These are phyloP conservation scores for Beauveria bassiana DNA, from an alignment of 2,329 filamentous ascomycete species.

Conservation along the genomic window DNA sequence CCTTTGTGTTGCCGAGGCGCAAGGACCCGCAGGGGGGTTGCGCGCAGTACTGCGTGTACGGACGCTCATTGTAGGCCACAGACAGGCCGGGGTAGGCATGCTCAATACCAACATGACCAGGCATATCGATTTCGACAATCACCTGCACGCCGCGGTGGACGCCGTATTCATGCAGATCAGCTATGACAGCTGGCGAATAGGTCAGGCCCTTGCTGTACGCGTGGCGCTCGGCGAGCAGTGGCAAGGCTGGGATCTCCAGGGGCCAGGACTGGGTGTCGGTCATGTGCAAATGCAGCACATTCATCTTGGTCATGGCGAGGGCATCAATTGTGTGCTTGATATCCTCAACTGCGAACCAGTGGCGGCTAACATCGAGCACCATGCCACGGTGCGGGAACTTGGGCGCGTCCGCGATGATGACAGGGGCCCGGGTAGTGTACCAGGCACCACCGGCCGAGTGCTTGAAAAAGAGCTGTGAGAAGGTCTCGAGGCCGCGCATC, in stretches of 20 bases:
- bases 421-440: conserved; percentile 66
- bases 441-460: conserved; percentile 43
- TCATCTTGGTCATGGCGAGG: conserved; percentile 73
- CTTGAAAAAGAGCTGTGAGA: conserved; percentile 71
- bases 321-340: conserved; percentile 72
- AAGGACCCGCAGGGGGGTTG: conserved; percentile 62
- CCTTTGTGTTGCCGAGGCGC: conserved; percentile 65
- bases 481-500: conserved; percentile 65
- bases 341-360: conserved; percentile 59
- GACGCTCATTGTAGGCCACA: conserved; percentile 50
- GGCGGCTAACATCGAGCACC: conserved; percentile 69
- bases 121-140: conserved; percentile 73
- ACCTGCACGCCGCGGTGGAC: conserved; percentile 60
- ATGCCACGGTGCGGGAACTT: conserved; percentile 71
- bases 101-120: conserved; percentile 67
- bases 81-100: conserved; percentile 64
- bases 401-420: conserved; percentile 70
- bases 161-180: conserved; percentile 62
- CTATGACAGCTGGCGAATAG: conserved; percentile 60
- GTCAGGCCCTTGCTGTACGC: conserved; percentile 61
- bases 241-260: conserved; percentile 65
- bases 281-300: conserved; percentile 71
- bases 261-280: conserved; percentile 85
- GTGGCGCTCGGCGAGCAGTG: conserved; percentile 56
- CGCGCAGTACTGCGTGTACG: conserved; percentile 52